phyloP scores from a whole-genome alignment of 164 flowering plant genomes.

The Nymphaea colorata region DNA sequence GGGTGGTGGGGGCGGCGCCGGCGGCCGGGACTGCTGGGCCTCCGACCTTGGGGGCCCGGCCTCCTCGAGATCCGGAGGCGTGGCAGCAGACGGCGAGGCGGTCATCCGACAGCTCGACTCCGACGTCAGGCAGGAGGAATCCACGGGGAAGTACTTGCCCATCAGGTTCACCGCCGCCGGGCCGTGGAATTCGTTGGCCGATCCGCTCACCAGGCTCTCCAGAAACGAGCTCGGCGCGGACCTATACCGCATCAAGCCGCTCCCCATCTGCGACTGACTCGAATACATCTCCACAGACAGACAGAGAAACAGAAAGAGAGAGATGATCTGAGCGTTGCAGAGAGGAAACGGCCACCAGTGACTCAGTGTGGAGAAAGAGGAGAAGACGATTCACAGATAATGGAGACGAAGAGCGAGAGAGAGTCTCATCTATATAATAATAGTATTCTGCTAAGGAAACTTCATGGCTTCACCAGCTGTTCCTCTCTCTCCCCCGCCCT shows the following conservation, averaged over 20 bases:
- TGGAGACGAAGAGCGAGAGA: too few species aligned
- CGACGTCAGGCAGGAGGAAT: constrained; percentile 24
- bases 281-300: background rate
- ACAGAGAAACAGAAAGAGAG: background rate
- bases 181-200: constrained; percentile 10
- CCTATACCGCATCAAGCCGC: constrained; percentile 36
- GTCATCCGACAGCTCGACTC: constrained; percentile 23
- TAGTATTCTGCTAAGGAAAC: too few species aligned
- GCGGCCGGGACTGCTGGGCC: background rate
- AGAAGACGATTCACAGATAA: background rate
- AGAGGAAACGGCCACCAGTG: background rate
- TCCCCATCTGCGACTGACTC: constrained; percentile 1
- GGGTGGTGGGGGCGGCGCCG: background rate
- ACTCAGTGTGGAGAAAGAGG: background rate
- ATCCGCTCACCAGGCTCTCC: constrained; percentile 34
- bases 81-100: background rate
- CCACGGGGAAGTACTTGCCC: constrained; percentile 24
- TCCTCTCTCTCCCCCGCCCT: too few species aligned
- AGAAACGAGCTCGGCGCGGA: constrained; percentile 53
- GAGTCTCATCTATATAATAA: too few species aligned
- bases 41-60: background rate
- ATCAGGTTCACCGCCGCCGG: constrained; percentile 6
- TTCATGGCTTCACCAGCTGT: too few species aligned
- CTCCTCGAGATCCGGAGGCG: background rate
- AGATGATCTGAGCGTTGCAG: background rate